Conservation (phyloP, 2,329 filamentous ascomycete genomes). For the Penicillium carneum region DNA sequence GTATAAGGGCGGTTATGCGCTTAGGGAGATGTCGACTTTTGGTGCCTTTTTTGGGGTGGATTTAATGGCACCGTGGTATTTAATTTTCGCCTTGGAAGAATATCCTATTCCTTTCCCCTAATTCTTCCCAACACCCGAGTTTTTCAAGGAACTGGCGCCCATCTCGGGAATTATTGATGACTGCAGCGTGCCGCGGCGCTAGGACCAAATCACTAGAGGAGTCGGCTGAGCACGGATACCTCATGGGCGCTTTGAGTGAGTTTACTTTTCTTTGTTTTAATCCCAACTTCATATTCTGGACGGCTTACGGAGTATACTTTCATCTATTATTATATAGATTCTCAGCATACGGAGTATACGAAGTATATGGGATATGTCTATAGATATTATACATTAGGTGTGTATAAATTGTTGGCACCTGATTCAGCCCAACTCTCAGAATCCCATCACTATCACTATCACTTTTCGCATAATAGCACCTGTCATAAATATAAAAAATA, state of each 20-base stretch:
- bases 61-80: not conserved
- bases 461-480: not conserved
- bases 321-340: no score
- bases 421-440: constrained; percentile 4
- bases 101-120: not conserved
- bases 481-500: not conserved
- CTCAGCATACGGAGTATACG: no score
- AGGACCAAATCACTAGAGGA: constrained; percentile 18
- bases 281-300: no score
- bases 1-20: constrained; percentile 22
- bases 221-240: constrained; percentile 22
- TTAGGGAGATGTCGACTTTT: not conserved
- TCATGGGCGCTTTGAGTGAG: constrained; percentile 12
- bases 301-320: no score
- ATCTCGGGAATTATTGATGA: constrained; percentile 24
- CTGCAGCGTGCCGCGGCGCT: constrained; percentile 25
- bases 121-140: not conserved
- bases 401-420: not conserved
- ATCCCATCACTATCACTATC: constrained; percentile 8
- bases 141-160: constrained; percentile 13
- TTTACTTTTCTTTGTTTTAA: constrained; percentile 12
- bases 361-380: no score
- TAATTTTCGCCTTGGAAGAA: not conserved
- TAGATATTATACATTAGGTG: not conserved
- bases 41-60: not conserved